Conservation (phyloP, 345 rosid genomes). For the Stellera chamaejasme region DNA sequence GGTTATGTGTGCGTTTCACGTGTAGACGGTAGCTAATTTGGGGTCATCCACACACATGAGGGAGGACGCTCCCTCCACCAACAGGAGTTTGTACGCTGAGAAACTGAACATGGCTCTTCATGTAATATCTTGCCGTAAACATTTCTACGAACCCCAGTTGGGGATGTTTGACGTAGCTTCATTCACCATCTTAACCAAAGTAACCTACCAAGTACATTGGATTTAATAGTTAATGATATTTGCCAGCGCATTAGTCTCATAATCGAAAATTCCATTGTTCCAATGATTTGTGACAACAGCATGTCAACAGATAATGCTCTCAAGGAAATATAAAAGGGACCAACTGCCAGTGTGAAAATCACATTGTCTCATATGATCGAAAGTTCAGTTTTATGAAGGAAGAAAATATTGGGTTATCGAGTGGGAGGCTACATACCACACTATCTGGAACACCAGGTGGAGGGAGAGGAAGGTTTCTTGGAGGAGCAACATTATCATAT, state of each 20-base stretch:
- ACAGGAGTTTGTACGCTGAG: not conserved
- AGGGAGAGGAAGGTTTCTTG: slow-evolving; percentile 84
- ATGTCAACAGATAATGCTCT: too few relatives aligned
- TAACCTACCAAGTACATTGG: slow-evolving; percentile 44
- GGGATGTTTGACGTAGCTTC: slow-evolving; percentile 90
- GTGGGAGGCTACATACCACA: slow-evolving; percentile 54
- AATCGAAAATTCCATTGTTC: not conserved
- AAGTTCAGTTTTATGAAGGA: not conserved
- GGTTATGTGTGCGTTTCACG: too few relatives aligned
- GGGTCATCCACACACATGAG: too few relatives aligned
- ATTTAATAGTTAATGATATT: not conserved
- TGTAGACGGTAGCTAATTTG: not conserved
- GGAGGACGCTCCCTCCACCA: too few relatives aligned
- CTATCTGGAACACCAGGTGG: slow-evolving; percentile 91
- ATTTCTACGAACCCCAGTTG: slow-evolving; percentile 48
- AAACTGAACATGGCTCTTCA: not conserved
- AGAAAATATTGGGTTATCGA: not conserved
- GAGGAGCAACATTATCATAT: slow-evolving; percentile 45
- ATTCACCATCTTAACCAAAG: slow-evolving; percentile 84
- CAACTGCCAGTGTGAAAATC: too few relatives aligned
- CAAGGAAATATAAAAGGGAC: too few relatives aligned
- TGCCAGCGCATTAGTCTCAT: not conserved
- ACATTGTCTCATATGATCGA: too few relatives aligned
- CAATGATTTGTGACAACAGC: too few relatives aligned
- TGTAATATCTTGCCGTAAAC: not conserved